These are phyloP conservation scores for Epichloe sylvatica DNA, from an alignment of 2,329 filamentous ascomycete species.

Conservation along the genomic window DNA sequence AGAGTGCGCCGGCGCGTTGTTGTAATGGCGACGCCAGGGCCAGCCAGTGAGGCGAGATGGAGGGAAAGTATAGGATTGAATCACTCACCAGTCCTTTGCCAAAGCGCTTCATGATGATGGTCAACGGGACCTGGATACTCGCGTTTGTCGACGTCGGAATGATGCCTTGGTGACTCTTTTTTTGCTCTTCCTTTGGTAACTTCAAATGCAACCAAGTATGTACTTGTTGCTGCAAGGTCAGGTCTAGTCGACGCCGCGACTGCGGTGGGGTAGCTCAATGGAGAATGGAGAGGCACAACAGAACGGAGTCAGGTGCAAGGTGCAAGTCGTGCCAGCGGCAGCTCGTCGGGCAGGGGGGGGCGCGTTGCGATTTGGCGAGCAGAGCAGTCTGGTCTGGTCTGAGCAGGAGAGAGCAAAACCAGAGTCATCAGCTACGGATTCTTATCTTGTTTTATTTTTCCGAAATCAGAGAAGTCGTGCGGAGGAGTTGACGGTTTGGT, in stretches of 20 bases:
- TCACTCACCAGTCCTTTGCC: constrained; percentile 62
- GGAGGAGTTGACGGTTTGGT: background rate
- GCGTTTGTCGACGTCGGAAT: constrained; percentile 5
- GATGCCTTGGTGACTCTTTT: background rate
- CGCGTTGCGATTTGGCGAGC: too few species aligned
- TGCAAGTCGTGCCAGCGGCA: background rate
- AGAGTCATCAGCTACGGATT: too few species aligned
- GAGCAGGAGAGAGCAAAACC: too few species aligned
- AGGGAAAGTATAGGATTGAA: background rate
- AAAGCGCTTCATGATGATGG: constrained; percentile 82
- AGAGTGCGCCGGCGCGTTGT: constrained; percentile 4
- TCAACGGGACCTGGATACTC: constrained; percentile 5
- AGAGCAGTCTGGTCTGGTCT: too few species aligned
- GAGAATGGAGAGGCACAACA: constrained; percentile 6
- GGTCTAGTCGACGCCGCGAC: constrained; percentile 6
- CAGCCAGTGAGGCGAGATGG: background rate
- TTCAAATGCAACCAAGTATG: background rate
- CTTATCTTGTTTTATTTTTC: background rate
- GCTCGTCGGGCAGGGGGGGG: too few species aligned
- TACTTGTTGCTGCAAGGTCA: constrained; percentile 3
- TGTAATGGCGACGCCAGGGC: constrained; percentile 1
- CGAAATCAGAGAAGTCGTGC: background rate
- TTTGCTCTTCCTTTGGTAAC: background rate
- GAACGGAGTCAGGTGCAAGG: constrained; percentile 18
- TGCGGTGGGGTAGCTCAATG: constrained; percentile 12